Percentiles rank a stretch among this genome's conserved stretches.
Conservation (phyloP, 2,329 filamentous ascomycete species). For the Penicillium hordei region DNA sequence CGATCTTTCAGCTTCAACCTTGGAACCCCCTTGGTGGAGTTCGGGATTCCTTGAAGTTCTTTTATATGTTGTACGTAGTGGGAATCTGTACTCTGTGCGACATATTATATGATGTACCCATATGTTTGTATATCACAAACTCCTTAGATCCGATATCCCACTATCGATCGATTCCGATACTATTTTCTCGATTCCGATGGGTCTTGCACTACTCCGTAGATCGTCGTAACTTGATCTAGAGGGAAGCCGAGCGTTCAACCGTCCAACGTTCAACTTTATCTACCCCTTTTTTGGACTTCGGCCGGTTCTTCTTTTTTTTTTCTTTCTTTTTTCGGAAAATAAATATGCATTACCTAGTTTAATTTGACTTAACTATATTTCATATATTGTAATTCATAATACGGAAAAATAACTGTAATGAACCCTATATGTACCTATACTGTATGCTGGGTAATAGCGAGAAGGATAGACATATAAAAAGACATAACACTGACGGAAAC, state of each 20-base stretch:
- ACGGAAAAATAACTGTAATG: not conserved
- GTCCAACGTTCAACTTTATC: slow-evolving; percentile 1
- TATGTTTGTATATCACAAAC: not conserved
- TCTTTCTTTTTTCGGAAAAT: too few relatives aligned
- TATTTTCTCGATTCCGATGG: slow-evolving; percentile 9
- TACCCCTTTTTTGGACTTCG: not conserved
- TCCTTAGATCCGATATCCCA: slow-evolving; percentile 11
- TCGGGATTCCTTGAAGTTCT: not conserved
- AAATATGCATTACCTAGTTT: not conserved
- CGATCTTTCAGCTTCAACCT: not conserved
- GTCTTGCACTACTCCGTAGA: slow-evolving; percentile 4
- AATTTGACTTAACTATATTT: not conserved
- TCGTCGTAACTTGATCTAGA: slow-evolving; percentile 12
- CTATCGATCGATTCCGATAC: slow-evolving; percentile 23
- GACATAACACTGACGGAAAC: too few relatives aligned
- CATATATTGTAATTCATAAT: not conserved
- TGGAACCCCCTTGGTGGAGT: not conserved
- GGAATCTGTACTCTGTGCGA: not conserved
- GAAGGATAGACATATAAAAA: not conserved
- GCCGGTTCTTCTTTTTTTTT: too few relatives aligned
- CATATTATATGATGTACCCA: not conserved
- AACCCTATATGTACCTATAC: not conserved
- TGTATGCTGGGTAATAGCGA: not conserved
- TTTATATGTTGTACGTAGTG: too few relatives aligned
- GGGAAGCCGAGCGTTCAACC: not conserved